Conservation (phyloP, 192 early-diverging fungal species). For the Neocallimastix lanati region DNA sequence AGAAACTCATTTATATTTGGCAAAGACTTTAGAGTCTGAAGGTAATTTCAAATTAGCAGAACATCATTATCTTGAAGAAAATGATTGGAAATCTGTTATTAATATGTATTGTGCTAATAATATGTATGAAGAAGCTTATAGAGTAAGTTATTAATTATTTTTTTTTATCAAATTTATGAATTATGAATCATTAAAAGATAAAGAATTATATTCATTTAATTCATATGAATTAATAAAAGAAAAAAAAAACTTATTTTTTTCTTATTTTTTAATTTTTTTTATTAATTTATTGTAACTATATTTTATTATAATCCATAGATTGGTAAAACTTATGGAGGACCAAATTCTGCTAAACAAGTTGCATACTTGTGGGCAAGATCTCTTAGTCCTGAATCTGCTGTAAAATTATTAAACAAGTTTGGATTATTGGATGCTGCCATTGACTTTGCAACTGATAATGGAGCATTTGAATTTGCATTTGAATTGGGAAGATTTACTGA, state of each 20-base stretch:
- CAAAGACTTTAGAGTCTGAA: constrained; percentile 37
- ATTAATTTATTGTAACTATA: background rate
- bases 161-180: background rate
- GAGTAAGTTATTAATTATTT: constrained; percentile 12
- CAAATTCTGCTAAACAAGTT: constrained; percentile 36
- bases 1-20: constrained; percentile 42
- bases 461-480: constrained; percentile 47
- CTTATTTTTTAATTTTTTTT: too few relatives aligned
- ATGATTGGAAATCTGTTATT: constrained; percentile 41
- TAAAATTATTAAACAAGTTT: constrained; percentile 40
- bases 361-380: constrained; percentile 48
- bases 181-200: background rate
- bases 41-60: constrained; percentile 40
- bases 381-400: constrained; percentile 39
- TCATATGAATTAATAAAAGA: too few relatives aligned
- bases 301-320: constrained; percentile 8
- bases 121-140: constrained; percentile 40
- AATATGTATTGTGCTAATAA: constrained; percentile 52
- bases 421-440: constrained; percentile 38
- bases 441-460: constrained; percentile 48
- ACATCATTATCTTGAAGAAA: constrained; percentile 40
- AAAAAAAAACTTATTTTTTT: too few relatives aligned
- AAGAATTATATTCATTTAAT: too few relatives aligned
- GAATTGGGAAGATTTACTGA: constrained; percentile 38
- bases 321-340: constrained; percentile 33